A percentile compares a stretch with the other conserved stretches of the same genome.
These are phyloP conservation scores for Epichloe scottii DNA, from an alignment of 2,329 filamentous ascomycete species.

Conservation along the genomic window DNA sequence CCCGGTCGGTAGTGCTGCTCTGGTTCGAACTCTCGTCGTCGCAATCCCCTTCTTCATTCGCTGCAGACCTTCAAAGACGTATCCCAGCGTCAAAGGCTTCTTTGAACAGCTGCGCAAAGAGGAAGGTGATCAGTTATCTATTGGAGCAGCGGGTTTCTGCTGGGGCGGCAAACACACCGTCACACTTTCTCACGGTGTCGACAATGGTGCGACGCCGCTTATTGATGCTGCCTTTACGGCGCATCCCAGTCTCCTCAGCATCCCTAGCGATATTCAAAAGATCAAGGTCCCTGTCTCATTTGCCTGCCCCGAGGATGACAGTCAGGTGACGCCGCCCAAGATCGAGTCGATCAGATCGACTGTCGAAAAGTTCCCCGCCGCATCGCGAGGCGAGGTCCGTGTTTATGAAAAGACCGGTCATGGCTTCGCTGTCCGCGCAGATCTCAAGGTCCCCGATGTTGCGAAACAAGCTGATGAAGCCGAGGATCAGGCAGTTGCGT, in stretches of 20 bases:
- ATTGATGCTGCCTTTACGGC: conserved; percentile 40
- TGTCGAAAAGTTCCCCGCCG: conserved; percentile 21
- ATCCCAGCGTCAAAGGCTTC: conserved; percentile 23
- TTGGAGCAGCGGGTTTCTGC: conserved; percentile 48
- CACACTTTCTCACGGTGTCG: conserved; percentile 29
- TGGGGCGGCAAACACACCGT: conserved; percentile 48
- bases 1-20: conserved; percentile 12
- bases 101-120: conserved; percentile 24
- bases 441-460: conserved; percentile 13
- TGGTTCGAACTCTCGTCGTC: conserved; percentile 12
- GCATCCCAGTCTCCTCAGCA: conserved; percentile 35
- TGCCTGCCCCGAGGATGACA: conserved; percentile 33
- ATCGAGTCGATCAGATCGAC: conserved; percentile 21
- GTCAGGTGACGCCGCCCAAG: conserved; percentile 19
- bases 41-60: conserved; percentile 21
- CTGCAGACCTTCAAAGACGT: conserved; percentile 19
- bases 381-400: conserved; percentile 21
- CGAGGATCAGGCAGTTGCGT: conserved; percentile 21
- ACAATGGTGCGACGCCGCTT: conserved; percentile 23
- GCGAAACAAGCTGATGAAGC: conserved; percentile 17
- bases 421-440: conserved; percentile 27
- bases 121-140: conserved; percentile 16
- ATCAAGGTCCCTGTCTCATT: conserved; percentile 32
- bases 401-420: conserved; percentile 27
- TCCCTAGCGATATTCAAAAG: conserved; percentile 35